Conservation (phyloP, 495 filamentous ascomycete species). For the Ramalina intermedia region DNA sequence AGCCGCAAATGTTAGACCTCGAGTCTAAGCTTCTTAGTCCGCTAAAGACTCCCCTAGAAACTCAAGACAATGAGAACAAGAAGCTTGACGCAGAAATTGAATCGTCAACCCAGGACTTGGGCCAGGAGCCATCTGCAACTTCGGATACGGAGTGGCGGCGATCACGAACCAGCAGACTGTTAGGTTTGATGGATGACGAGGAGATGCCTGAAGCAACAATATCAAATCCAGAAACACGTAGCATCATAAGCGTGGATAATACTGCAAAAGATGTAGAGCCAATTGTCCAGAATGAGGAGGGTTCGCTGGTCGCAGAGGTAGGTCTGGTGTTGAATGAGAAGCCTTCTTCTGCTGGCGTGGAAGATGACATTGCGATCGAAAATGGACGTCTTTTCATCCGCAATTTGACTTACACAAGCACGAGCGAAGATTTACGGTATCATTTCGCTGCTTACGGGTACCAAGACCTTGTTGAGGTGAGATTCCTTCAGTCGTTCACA, state of each 20-base stretch:
- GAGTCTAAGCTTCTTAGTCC: not conserved
- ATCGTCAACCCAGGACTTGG: not conserved
- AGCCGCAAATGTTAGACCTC: not conserved
- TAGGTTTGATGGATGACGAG: conserved; percentile 68
- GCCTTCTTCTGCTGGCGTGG: not conserved
- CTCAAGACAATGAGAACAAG: not conserved
- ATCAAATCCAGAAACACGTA: conserved; percentile 1
- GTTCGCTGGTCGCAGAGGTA: no score
- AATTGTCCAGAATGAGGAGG: no score
- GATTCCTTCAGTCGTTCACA: conserved; percentile 17
- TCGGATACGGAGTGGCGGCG: conserved; percentile 88
- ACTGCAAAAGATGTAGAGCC: not conserved
- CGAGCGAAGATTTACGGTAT: conserved; percentile 59
- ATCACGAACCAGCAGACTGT: conserved; percentile 76
- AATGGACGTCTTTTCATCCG: conserved; percentile 70
- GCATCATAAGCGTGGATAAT: conserved; percentile 15
- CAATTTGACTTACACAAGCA: conserved; percentile 72
- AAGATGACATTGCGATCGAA: conserved; percentile 19
- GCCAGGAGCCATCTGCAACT: conserved; percentile 17
- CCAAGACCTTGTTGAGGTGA: conserved; percentile 78
- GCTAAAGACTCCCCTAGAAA: not conserved
- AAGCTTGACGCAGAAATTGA: not conserved
- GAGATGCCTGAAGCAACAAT: conserved; percentile 24
- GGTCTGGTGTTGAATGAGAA: no score
- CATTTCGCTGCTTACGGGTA: conserved; percentile 44